These are phyloP conservation scores for Erodium chrysanthum DNA, from an alignment of 441 rosid species.

Conservation along the genomic window DNA sequence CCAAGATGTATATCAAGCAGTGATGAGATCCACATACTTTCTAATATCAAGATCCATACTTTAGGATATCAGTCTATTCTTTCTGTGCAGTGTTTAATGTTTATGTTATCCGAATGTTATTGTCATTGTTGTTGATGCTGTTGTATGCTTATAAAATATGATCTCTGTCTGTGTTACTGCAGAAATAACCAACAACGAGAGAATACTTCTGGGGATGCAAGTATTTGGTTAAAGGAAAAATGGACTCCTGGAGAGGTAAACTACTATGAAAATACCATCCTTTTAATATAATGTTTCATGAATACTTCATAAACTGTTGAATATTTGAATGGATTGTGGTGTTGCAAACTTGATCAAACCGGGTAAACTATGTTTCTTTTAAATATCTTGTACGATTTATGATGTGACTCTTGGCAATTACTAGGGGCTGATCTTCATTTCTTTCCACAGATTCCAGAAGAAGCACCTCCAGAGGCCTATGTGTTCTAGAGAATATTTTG, in stretches of 20 bases:
- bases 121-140: not conserved
- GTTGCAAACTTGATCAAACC: not conserved
- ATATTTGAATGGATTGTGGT: not conserved
- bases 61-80: not conserved
- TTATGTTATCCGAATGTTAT: not conserved
- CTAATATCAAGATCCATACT: not conserved
- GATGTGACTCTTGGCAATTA: not conserved
- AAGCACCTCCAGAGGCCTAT: constrained; percentile 64
- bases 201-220: constrained; percentile 36
- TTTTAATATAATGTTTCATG: not conserved
- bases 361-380: not conserved
- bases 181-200: constrained; percentile 36
- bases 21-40: no score
- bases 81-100: not conserved
- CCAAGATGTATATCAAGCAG: no score
- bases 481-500: constrained; percentile 15
- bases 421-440: not conserved
- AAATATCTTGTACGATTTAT: no score
- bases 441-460: constrained; percentile 65
- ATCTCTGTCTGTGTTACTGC: constrained; percentile 14
- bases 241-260: constrained; percentile 87
- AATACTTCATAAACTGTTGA: not conserved
- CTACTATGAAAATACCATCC: not conserved
- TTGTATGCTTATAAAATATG: not conserved
- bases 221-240: constrained; percentile 67